Conservation (phyloP, 2,329 filamentous ascomycete genomes). For the Ophiostoma piceae region DNA sequence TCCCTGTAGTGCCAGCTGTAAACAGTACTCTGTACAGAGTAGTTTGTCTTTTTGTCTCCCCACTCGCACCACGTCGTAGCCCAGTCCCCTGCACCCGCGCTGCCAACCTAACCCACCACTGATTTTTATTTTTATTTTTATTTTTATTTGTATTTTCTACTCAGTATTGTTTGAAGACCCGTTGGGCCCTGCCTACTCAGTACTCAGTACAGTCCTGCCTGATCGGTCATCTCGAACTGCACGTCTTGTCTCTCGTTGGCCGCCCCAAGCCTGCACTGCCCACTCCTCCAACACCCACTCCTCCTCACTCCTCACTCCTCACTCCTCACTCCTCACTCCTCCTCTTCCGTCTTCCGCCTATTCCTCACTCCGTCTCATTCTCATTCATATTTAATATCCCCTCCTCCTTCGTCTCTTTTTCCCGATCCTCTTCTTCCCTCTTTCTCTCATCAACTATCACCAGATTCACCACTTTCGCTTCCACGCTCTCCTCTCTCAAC, state of each 20-base stretch:
- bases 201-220: not conserved
- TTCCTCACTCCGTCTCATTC: not conserved
- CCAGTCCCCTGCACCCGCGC: not conserved
- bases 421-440: constrained; percentile 17
- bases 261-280: constrained; percentile 19
- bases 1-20: constrained; percentile 1
- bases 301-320: not conserved
- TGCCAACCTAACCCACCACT: constrained; percentile 16
- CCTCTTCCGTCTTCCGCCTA: not conserved
- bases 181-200: not conserved
- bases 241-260: not conserved
- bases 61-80: constrained; percentile 7
- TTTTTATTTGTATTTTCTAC: too few species aligned
- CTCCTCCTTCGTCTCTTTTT: constrained; percentile 23
- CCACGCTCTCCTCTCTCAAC: constrained; percentile 32
- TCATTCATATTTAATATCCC: constrained; percentile 26
- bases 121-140: not conserved
- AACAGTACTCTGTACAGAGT: too few species aligned
- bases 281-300: constrained; percentile 3
- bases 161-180: not conserved
- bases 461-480: constrained; percentile 36
- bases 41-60: constrained; percentile 8
- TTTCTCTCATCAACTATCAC: constrained; percentile 19
- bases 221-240: not conserved
- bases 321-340: constrained; percentile 9